phyloP scores from a whole-genome alignment of 192 early-diverging fungal genomes.

The Coemansia sp. region DNA sequence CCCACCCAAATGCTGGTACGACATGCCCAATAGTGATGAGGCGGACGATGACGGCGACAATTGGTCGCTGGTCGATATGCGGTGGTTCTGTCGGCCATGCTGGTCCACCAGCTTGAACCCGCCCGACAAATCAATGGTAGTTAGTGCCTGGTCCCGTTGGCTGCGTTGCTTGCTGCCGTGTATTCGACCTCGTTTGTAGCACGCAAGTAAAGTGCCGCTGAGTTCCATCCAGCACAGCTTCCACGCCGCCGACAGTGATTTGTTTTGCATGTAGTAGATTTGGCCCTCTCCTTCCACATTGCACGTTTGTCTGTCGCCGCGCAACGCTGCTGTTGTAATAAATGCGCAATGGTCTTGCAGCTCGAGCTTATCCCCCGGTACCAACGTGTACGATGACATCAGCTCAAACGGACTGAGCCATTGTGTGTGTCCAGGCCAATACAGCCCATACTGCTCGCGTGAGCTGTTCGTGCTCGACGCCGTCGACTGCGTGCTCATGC shows the following conservation, averaged over 20 bases:
- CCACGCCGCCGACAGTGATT: conserved; percentile 39
- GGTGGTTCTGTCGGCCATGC: conserved; percentile 1
- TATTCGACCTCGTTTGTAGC: conserved; percentile 11
- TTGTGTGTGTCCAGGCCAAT: conserved; percentile 34
- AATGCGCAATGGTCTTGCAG: conserved; percentile 46
- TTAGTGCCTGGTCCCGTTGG: background rate
- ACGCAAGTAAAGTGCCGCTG: conserved; percentile 16
- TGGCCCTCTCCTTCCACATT: conserved; percentile 35
- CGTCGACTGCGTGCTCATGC: conserved; percentile 9
- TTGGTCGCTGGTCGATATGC: conserved; percentile 17
- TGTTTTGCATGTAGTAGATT: conserved; percentile 39
- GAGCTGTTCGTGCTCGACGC: conserved; percentile 5
- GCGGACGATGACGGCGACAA: conserved; percentile 3
- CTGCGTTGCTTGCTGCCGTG: background rate
- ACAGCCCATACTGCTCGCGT: conserved; percentile 47
- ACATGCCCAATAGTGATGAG: conserved; percentile 8
- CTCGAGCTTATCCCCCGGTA: conserved; percentile 31
- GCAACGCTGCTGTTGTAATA: conserved; percentile 8
- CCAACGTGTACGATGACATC: conserved; percentile 26
- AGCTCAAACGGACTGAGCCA: conserved; percentile 42
- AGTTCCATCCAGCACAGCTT: conserved; percentile 46
- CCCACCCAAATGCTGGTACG: conserved; percentile 25
- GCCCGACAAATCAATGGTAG: conserved; percentile 15
- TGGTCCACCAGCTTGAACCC: conserved; percentile 43
- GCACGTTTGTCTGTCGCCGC: background rate